These are phyloP conservation scores for Cucurbitaria berberidis DNA, from an alignment of 2,329 filamentous ascomycete genomes.

Conservation along the genomic window DNA sequence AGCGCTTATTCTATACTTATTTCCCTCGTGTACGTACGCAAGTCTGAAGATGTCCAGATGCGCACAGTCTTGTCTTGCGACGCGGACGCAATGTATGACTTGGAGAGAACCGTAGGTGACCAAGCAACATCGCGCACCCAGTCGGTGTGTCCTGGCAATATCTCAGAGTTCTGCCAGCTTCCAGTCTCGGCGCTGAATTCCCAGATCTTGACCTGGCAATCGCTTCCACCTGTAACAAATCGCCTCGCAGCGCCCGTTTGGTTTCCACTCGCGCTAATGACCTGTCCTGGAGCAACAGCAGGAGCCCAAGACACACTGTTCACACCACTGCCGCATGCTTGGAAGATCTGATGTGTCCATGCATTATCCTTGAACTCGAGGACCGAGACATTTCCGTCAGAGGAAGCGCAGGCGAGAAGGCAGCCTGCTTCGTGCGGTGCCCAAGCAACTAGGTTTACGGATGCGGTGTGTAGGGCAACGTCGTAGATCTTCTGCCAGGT, in stretches of 20 bases:
- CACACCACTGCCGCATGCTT: constrained; percentile 90
- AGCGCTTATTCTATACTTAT: constrained; percentile 39
- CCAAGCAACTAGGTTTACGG: constrained; percentile 96
- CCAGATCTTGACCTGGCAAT: constrained; percentile 95
- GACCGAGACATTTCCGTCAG: constrained; percentile 90
- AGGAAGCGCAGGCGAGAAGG: constrained; percentile 90
- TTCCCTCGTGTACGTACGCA: constrained; percentile 33
- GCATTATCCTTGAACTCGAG: constrained; percentile 97
- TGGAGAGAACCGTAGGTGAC: constrained; percentile 92
- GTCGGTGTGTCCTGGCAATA: constrained; percentile 81
- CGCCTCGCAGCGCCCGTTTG: constrained; percentile 67
- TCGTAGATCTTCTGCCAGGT: constrained; percentile 82
- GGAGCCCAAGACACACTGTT: constrained; percentile 97
- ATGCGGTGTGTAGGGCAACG: constrained; percentile 91
- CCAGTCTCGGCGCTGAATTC: constrained; percentile 66
- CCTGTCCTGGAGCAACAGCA: constrained; percentile 79
- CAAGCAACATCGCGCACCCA: constrained; percentile 98
- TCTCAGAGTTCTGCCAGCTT: constrained; percentile 59
- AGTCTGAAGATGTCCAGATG: constrained; percentile 77
- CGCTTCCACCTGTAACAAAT: constrained; percentile 93
- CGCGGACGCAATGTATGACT: constrained; percentile 94
- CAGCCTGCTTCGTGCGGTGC: constrained; percentile 96
- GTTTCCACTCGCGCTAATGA: constrained; percentile 72
- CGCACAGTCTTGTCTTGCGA: constrained; percentile 96
- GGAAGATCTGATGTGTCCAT: constrained; percentile 88